Evolutionary conservation across 1,139 yeast species (phyloP), one percentile per base, ranked within the genome.

Genomic region (Yamadazyma dushanensis): DNA sequence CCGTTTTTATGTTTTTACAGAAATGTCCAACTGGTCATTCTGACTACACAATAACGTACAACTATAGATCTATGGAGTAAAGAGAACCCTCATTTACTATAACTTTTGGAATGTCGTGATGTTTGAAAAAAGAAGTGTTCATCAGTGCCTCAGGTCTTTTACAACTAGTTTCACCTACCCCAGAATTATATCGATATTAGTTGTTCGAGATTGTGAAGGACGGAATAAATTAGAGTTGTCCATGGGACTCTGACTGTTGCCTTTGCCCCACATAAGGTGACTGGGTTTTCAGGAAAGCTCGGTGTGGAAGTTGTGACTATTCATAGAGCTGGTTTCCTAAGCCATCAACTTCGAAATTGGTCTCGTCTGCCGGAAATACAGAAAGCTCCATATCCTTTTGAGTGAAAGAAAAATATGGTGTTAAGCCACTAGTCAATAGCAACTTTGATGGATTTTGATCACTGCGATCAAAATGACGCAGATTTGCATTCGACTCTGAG

Each of bases 311-410:
- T 9, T 35, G 38, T 5, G 36, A 18, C n/a, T 39, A 37, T 17
- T 30, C 33, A 3, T 31, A 22, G n/a, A 26, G 37, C 4, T 26
- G 13, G 16, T 25, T 24, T 22, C 18, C 16, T 14, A 34, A 14
- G 15, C 26, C 27, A 6, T 36, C 39, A 7, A 16, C 25, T 8
- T 40, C 40, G 20, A 35, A 31, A 15, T 26, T 30, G 20, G 25
- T 18, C 23, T 23, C 26, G 14, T 39, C 27, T 1, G 31, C 18
- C 2, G 51, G 57, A 6, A 49, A 43, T 32, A 53, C 35, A 3
- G 53, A 46, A 31, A 59, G 57, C 3, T 60, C 59, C 58, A 56
- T 53, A 3, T 59, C 38, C 46, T 59, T 47, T 37, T 59, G 63
- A 3, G 62, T 53, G 34, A 56, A 59, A 10, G 65, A 64, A 3